Conservation (phyloP, 106 monocot species). For the Dactylorhiza incarnata region DNA sequence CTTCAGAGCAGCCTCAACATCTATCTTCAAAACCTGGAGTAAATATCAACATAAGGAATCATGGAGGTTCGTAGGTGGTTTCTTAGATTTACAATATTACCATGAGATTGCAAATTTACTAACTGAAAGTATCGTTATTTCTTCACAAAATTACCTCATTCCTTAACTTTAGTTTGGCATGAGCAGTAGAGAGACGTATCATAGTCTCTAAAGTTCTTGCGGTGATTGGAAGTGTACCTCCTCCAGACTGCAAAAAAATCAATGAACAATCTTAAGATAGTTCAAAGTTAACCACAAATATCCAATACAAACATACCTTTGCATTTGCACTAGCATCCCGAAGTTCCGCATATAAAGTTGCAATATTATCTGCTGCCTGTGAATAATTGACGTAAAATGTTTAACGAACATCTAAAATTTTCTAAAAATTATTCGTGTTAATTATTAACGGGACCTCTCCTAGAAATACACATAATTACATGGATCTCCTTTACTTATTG, state of each 20-base stretch:
- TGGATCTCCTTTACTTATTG: too few species aligned
- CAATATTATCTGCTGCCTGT: slow-evolving; percentile 93
- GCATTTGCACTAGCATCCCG: slow-evolving; percentile 78
- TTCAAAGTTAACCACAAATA: background rate
- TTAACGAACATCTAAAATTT: background rate
- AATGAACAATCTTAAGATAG: background rate
- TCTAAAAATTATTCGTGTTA: too few species aligned
- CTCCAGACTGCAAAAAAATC: slow-evolving; percentile 54
- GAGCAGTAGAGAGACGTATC: slow-evolving; percentile 94
- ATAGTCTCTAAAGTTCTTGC: slow-evolving; percentile 98
- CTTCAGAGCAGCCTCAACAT: slow-evolving; percentile 83
- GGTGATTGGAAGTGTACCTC: slow-evolving; percentile 96
- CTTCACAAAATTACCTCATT: slow-evolving; percentile 55
- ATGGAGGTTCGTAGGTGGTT: background rate
- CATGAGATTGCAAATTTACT: background rate
- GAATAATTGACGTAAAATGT: background rate
- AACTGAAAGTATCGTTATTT: background rate
- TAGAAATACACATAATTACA: too few species aligned
- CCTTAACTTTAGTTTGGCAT: slow-evolving; percentile 92
- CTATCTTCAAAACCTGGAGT: slow-evolving; percentile 61
- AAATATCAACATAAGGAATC: background rate
- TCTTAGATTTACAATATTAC: background rate
- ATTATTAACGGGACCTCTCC: too few species aligned
- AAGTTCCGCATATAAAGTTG: slow-evolving; percentile 91
- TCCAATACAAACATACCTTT: slow-evolving; percentile 41